These are phyloP conservation scores for Lipomyces japonicus DNA, from an alignment of 805 yeast species.

Conservation along the genomic window DNA sequence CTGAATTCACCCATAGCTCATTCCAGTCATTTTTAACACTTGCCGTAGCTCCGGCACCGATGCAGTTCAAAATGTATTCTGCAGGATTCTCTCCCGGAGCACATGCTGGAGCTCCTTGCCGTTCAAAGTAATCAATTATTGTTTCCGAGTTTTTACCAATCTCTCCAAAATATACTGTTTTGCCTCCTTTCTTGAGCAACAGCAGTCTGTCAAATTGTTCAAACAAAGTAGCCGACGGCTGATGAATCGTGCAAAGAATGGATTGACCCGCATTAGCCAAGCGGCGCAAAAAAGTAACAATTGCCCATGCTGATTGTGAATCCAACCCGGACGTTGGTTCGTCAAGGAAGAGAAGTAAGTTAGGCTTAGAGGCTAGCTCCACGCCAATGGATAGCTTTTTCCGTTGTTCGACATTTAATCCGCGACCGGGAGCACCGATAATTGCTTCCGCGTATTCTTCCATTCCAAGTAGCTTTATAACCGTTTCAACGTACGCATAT, in stretches of 20 bases:
- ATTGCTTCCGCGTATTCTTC: conserved; percentile 67
- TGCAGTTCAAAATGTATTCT: conserved; percentile 78
- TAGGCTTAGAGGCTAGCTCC: conserved; percentile 66
- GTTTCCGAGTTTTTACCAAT: conserved; percentile 60
- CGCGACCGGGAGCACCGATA: conserved; percentile 72
- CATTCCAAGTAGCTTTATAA: conserved; percentile 66
- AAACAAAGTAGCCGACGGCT: conserved; percentile 66
- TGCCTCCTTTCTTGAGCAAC: conserved; percentile 69
- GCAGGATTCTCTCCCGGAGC: conserved; percentile 73
- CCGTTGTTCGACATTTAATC: conserved; percentile 63
- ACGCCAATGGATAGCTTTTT: conserved; percentile 67
- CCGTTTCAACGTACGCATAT: conserved; percentile 61
- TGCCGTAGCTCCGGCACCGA: conserved; percentile 41
- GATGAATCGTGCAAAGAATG: conserved; percentile 69
- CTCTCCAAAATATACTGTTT: conserved; percentile 77
- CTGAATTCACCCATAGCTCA: conserved; percentile 47
- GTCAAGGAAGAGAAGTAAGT: conserved; percentile 54
- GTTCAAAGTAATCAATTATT: conserved; percentile 63
- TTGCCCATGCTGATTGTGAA: conserved; percentile 60
- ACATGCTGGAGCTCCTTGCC: conserved; percentile 61
- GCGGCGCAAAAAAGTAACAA: conserved; percentile 60
- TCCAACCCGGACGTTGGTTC: conserved; percentile 74
- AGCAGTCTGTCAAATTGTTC: conserved; percentile 64
- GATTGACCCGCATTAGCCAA: conserved; percentile 70
- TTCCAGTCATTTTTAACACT: conserved; percentile 33